Base-by-base conservation (phyloP, 495 filamentous ascomycete species). In the Lasiosphaeris hirsuta region DNA sequence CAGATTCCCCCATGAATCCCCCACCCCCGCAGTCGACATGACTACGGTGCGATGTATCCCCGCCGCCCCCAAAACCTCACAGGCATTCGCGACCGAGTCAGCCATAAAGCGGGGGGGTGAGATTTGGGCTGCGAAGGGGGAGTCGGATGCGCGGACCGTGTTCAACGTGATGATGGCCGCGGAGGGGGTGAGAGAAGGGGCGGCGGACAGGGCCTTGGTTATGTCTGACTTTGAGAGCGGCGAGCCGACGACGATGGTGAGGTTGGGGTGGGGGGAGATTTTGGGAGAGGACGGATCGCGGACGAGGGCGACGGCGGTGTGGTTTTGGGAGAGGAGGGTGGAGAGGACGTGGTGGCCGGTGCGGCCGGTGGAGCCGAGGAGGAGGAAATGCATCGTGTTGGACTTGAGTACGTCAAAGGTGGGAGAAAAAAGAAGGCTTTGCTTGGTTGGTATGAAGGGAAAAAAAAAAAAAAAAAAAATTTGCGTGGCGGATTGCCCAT, bases 131-230 rank as follows among this genome's bases (percentile, higher is more conserved):
- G 76, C 72, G 56, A 79, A 78, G 36, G 75, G 76, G 54, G 69
- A 74, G 56, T 77, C 75, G 33, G 66, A 72, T 37, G 64, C 68
- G 41, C 75, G 71, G 54, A 68, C 65, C 42, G 77, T 73, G 58
- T 71, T 77, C 30, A 79, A 65, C 19, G 77, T 75, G 59, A 77
- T 68, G 55, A 79, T 75, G 13, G 76, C 75, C 8, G 63, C 73
- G 42, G 66, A 70, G 35, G 71, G 70, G 43, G 54, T 50, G 55
- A 61, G 57, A 50, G 57, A 54, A 43, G 65, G 61, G 34, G 60
- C 51, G 13, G 54, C 36, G 18, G 59, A 51, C 58, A 79, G 70
- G 49, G 73, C 71, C 23, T 46, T 51, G 54, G 62, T 58, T 49
- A 79, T 66, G 52, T 78, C 73, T 19, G 61, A 45, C 54, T 73